phyloP scores from a whole-genome alignment of 495 filamentous ascomycete species.

The Talaromyces thailandensis region DNA sequence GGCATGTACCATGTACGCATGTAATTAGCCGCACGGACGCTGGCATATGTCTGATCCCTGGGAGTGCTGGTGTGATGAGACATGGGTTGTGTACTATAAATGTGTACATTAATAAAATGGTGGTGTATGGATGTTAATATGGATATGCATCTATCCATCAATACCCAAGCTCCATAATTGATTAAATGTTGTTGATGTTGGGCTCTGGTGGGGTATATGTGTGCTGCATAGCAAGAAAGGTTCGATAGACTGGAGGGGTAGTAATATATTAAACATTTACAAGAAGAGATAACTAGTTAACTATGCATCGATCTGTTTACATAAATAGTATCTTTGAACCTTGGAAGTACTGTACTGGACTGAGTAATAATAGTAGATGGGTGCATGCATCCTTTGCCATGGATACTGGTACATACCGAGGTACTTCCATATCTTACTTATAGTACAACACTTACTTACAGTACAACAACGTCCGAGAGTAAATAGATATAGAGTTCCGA shows the following conservation, averaged over 20 bases:
- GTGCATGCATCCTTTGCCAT: background rate
- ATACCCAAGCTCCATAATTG: background rate
- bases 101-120: too few relatives aligned
- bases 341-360: too few relatives aligned
- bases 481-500: background rate
- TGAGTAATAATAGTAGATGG: background rate
- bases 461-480: background rate
- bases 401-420: background rate
- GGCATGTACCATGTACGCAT: background rate
- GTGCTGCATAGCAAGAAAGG: background rate
- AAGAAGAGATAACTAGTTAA: background rate
- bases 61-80: background rate
- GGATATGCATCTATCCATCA: background rate
- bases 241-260: background rate
- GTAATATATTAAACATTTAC: background rate
- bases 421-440: background rate
- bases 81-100: background rate
- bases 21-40: background rate
- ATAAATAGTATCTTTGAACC: too few relatives aligned
- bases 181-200: background rate
- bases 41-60: background rate
- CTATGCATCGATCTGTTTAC: background rate
- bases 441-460: too few relatives aligned
- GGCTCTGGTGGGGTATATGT: background rate
- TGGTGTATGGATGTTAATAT: background rate